These are phyloP conservation scores for Spirogloea muscicola DNA, from an alignment of 139 green algal genomes.

Conservation along the genomic window DNA sequence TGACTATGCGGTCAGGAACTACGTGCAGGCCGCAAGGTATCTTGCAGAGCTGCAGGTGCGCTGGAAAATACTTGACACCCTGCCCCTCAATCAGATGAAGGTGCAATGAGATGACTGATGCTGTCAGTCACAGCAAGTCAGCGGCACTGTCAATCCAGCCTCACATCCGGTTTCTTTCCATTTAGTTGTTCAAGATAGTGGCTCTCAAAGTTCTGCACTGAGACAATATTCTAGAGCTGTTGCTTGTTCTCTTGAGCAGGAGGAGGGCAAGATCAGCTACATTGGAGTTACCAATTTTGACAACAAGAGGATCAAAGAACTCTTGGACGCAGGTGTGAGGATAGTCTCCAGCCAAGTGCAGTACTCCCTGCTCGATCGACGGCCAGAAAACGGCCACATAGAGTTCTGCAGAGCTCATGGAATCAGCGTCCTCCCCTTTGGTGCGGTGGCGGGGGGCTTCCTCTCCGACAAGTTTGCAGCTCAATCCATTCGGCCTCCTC, in stretches of 20 bases:
- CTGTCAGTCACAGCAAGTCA: too few species aligned
- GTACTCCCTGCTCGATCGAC: conserved; percentile 78
- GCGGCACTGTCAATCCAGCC: too few species aligned
- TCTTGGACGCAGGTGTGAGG: conserved; percentile 64
- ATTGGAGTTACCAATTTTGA: conserved; percentile 88
- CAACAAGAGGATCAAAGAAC: conserved; percentile 59
- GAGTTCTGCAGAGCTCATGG: conserved; percentile 59
- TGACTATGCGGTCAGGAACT: conserved; percentile 55
- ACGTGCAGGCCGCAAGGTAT: conserved; percentile 62
- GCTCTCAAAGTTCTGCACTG: too few species aligned
- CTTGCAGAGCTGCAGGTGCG: conserved; percentile 55
- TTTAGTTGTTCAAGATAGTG: too few species aligned
- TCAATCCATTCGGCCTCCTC: too few species aligned
- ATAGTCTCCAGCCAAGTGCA: conserved; percentile 65
- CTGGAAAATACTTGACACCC: too few species aligned
- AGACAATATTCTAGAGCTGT: too few species aligned
- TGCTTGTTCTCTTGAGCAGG: not conserved
- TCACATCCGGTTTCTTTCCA: too few species aligned
- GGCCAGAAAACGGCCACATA: conserved; percentile 66
- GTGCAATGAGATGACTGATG: too few species aligned
- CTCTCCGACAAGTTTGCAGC: conserved; percentile 62
- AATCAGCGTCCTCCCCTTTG: conserved; percentile 76
- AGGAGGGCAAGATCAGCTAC: conserved; percentile 55
- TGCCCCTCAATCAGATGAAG: too few species aligned
- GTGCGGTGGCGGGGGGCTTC: conserved; percentile 72